Percentiles rank a stretch among this genome's conserved stretches.
Conservation (phyloP, 2,329 filamentous ascomycete species). For the Pseudogymnoascus sp. region DNA sequence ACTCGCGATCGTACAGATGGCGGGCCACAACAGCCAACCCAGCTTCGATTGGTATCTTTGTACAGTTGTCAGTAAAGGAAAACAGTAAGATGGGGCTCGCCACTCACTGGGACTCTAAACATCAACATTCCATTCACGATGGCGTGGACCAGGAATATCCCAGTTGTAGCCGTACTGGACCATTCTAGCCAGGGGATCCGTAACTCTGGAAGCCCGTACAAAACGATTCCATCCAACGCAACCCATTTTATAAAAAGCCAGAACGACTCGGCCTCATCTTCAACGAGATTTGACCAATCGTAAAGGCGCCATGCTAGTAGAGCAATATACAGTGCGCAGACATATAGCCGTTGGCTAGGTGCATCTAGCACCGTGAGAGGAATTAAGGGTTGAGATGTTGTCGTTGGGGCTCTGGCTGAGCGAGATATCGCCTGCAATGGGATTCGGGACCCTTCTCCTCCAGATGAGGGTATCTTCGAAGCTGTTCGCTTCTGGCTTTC, state of each 20-base stretch:
- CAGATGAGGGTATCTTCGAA: conserved; percentile 26
- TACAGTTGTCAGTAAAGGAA: conserved; percentile 14
- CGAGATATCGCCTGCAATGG: conserved; percentile 24
- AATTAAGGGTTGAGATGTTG: conserved; percentile 55
- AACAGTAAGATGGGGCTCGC: background rate
- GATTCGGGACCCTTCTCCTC: conserved; percentile 17
- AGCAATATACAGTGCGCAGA: conserved; percentile 67
- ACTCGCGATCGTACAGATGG: conserved; percentile 83
- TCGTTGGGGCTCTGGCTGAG: conserved; percentile 14
- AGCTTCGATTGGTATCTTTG: conserved; percentile 62
- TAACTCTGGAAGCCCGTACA: conserved; percentile 79
- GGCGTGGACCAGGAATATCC: conserved; percentile 65
- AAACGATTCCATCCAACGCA: conserved; percentile 64
- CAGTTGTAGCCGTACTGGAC: conserved; percentile 65
- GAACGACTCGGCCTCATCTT: conserved; percentile 80
- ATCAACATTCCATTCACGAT: conserved; percentile 77
- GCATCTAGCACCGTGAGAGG: conserved; percentile 77
- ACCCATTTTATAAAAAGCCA: conserved; percentile 93
- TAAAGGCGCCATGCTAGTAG: conserved; percentile 79
- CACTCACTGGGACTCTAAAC: conserved; percentile 74
- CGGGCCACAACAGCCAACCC: conserved; percentile 69
- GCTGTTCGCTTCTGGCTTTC: conserved; percentile 37
- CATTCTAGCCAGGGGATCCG: conserved; percentile 96
- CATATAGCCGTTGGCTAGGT: conserved; percentile 83
- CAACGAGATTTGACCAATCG: conserved; percentile 71